Evolutionary conservation across 2,329 filamentous ascomycete species (phyloP).

Genomic region (Microcyclospora pomicola): DNA sequence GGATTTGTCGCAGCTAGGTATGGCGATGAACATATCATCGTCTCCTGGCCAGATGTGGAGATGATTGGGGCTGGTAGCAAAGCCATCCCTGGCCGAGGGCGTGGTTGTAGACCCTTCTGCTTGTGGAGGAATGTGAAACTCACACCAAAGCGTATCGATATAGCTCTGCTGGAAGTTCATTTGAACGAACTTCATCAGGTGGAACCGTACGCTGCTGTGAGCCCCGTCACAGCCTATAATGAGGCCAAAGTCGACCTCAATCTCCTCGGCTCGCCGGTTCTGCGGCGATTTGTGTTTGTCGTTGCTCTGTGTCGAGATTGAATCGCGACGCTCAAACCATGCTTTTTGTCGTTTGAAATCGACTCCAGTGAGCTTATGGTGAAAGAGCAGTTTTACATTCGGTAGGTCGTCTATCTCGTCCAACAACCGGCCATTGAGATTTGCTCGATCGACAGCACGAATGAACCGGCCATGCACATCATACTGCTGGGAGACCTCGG

Average conservation of each 20-base stretch:
- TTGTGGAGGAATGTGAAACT: constrained; percentile 59
- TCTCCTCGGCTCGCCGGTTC: constrained; percentile 37
- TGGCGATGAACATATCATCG: constrained; percentile 95
- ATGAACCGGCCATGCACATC: constrained; percentile 76
- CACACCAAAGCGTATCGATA: constrained; percentile 94
- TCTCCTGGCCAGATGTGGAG: constrained; percentile 86
- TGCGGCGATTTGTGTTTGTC: constrained; percentile 8
- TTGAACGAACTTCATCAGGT: constrained; percentile 87
- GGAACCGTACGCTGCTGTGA: constrained; percentile 78
- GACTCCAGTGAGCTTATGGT: constrained; percentile 81
- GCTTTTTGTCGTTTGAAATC: constrained; percentile 68
- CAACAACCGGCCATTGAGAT: constrained; percentile 69
- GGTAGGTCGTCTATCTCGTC: constrained; percentile 70
- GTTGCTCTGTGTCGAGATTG: constrained; percentile 8
- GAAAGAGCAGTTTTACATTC: constrained; percentile 86
- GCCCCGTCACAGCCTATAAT: constrained; percentile 92
- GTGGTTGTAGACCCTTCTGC: constrained; percentile 9
- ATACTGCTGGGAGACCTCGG: constrained; percentile 73
- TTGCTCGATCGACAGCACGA: constrained; percentile 70
- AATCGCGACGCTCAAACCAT: constrained; percentile 57
- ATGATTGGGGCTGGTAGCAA: constrained; percentile 79
- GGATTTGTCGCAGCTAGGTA: constrained; percentile 73
- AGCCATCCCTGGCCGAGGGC: constrained; percentile 35
- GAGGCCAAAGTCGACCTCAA: constrained; percentile 78
- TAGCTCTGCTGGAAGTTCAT: constrained; percentile 92